Conservation (phyloP, 2,329 filamentous ascomycete genomes). For the Colletotrichum sp. region DNA sequence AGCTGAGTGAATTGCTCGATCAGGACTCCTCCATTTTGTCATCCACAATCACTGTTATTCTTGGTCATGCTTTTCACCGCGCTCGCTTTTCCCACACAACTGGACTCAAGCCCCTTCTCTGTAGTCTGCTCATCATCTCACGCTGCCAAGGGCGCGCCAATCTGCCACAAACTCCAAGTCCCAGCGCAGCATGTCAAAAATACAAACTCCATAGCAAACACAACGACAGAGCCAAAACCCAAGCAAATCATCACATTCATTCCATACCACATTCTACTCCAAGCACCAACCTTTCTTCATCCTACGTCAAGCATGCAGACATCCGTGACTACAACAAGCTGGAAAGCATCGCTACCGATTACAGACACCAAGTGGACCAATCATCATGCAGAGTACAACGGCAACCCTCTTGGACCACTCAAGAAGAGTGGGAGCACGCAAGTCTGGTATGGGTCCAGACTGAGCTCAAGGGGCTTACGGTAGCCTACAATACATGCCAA, state of each 20-base stretch:
- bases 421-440: background rate
- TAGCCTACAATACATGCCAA: background rate
- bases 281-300: background rate
- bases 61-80: background rate
- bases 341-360: background rate
- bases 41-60: background rate
- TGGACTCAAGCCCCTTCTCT: background rate
- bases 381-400: background rate
- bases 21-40: background rate
- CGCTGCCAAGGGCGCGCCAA: background rate
- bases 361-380: background rate
- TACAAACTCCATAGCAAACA: background rate
- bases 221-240: background rate
- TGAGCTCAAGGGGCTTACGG: background rate
- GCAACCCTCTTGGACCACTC: background rate
- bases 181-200: background rate
- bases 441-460: background rate
- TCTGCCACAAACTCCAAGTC: background rate
- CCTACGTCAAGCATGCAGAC: background rate
- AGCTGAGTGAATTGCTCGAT: background rate
- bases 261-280: background rate
- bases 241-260: background rate
- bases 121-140: background rate
- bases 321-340: background rate
- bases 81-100: background rate